These are phyloP conservation scores for Debaryomycetaceae sp. DNA, from an alignment of 1,139 yeast species.

Conservation along the genomic window DNA sequence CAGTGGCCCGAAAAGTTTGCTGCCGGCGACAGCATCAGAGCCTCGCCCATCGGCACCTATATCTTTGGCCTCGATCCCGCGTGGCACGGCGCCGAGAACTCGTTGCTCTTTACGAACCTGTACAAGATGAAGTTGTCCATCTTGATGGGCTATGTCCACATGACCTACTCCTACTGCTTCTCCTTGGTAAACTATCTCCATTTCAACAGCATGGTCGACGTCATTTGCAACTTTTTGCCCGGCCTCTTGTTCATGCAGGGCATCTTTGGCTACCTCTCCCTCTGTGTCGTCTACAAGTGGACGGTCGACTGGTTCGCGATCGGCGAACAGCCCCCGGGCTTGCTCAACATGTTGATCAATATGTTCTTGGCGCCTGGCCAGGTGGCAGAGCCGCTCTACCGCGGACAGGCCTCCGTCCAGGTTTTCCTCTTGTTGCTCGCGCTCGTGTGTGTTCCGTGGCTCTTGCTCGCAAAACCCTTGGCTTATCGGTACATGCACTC, in stretches of 20 bases:
- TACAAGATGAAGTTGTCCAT: conserved; percentile 76
- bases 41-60: conserved; percentile 47
- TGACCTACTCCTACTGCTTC: conserved; percentile 63
- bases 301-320: conserved; percentile 64
- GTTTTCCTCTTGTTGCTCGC: conserved; percentile 49
- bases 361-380: conserved; percentile 75
- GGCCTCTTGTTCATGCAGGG: conserved; percentile 77
- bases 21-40: conserved; percentile 47
- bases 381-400: conserved; percentile 54
- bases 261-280: conserved; percentile 66
- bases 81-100: conserved; percentile 80
- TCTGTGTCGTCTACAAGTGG: conserved; percentile 73
- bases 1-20: conserved; percentile 53
- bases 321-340: conserved; percentile 64
- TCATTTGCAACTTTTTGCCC: conserved; percentile 69
- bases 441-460: conserved; percentile 66
- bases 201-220: conserved; percentile 51
- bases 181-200: conserved; percentile 55
- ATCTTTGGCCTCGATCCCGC: conserved; percentile 62
- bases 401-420: conserved; percentile 56
- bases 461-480: conserved; percentile 55
- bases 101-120: conserved; percentile 62
- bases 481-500: conserved; percentile 28
- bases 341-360: conserved; percentile 69
- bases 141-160: conserved; percentile 69